Conservation (phyloP, 2,329 filamentous ascomycete genomes). For the Coleophoma cylindrospora region DNA sequence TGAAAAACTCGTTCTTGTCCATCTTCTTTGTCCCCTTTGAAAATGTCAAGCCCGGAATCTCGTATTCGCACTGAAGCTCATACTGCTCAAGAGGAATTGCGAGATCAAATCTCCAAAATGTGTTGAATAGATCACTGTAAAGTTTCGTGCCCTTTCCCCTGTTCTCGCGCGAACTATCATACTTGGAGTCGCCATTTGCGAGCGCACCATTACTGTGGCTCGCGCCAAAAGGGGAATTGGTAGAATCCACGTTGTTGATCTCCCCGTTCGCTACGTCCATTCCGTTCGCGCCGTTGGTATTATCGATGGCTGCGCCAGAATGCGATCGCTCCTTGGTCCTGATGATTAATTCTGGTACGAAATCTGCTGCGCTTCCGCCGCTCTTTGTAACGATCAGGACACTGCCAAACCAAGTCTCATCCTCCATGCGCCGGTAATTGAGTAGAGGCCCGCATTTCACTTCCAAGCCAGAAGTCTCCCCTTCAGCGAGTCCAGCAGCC, state of each 20-base stretch:
- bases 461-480: slow-evolving; percentile 37
- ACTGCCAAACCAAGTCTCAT: slow-evolving; percentile 72
- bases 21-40: slow-evolving; percentile 49
- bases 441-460: slow-evolving; percentile 69
- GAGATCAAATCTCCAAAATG: slow-evolving; percentile 91
- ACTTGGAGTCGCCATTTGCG: slow-evolving; percentile 5
- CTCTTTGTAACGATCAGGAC: slow-evolving; percentile 78
- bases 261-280: slow-evolving; percentile 25
- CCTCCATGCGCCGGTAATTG: slow-evolving; percentile 73
- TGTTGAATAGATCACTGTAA: slow-evolving; percentile 63
- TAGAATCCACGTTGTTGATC: neutral
- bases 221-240: neutral
- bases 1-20: slow-evolving; percentile 69
- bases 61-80: slow-evolving; percentile 77
- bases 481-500: slow-evolving; percentile 1
- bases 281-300: slow-evolving; percentile 14
- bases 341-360: slow-evolving; percentile 53
- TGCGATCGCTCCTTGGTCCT: slow-evolving; percentile 27
- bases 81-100: slow-evolving; percentile 65
- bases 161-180: slow-evolving; percentile 13
- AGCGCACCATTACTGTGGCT: neutral
- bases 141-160: slow-evolving; percentile 52
- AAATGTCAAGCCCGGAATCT: slow-evolving; percentile 61
- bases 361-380: slow-evolving; percentile 53
- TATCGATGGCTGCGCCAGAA: neutral